These are phyloP conservation scores for Chalciporus piperatoides DNA, from an alignment of 1,284 basidiomycete species.

Conservation along the genomic window DNA sequence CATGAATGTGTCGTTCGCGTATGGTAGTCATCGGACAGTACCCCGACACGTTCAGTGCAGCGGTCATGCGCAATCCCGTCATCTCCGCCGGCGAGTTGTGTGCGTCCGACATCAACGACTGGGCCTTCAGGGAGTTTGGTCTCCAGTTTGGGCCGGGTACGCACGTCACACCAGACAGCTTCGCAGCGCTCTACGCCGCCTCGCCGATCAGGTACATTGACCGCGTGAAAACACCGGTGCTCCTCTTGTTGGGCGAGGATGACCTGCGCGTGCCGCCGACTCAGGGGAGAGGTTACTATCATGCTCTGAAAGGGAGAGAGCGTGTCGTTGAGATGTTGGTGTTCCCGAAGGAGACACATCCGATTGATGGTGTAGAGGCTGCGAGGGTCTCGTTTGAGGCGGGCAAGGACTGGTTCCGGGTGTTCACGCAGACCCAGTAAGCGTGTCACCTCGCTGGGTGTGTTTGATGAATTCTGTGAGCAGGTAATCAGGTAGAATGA, in stretches of 20 bases:
- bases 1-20: neutral
- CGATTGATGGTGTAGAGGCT: conserved; percentile 60
- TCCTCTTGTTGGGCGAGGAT: conserved; percentile 56
- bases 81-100: conserved; percentile 54
- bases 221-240: conserved; percentile 49
- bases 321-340: conserved; percentile 53
- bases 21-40: conserved; percentile 57
- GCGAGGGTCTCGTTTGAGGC: conserved; percentile 50
- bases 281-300: conserved; percentile 62
- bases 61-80: conserved; percentile 68
- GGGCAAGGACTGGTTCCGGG: conserved; percentile 48
- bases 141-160: conserved; percentile 34
- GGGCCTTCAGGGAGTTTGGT: conserved; percentile 63
- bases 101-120: conserved; percentile 64
- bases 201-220: conserved; percentile 61
- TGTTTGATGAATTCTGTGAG: too few relatives aligned
- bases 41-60: conserved; percentile 59
- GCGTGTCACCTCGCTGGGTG: too few relatives aligned
- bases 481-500: neutral
- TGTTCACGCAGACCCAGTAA: conserved; percentile 10
- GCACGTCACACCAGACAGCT: conserved; percentile 45
- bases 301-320: conserved; percentile 52
- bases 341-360: conserved; percentile 61
- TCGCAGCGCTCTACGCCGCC: conserved; percentile 41
- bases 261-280: conserved; percentile 64